A percentile compares a stretch with the other conserved stretches of the same genome.
phyloP scores from a whole-genome alignment of 1,139 yeast genomes.

The Meyerozyma carpophila region DNA sequence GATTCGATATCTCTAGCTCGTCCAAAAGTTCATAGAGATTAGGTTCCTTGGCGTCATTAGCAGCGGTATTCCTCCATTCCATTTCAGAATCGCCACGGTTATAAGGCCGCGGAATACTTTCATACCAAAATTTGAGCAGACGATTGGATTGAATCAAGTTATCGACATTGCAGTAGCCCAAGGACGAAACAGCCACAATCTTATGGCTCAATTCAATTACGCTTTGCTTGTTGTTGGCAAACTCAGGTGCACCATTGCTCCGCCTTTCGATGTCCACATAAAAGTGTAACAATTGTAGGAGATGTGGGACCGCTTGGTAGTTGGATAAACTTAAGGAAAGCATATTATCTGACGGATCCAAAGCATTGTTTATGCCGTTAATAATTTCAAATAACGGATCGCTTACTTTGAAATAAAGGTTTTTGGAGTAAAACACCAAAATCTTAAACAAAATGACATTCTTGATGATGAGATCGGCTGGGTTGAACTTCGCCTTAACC shows the following conservation, averaged over 20 bases:
- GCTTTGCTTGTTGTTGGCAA: background rate
- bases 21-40: background rate
- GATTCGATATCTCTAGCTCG: slow-evolving; percentile 1
- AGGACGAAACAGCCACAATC: background rate
- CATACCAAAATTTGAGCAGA: background rate
- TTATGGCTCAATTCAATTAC: background rate
- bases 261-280: slow-evolving; percentile 16
- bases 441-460: slow-evolving; percentile 26
- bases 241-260: background rate
- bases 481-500: slow-evolving; percentile 2
- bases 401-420: slow-evolving; percentile 10
- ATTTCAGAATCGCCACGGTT: background rate
- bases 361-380: slow-evolving; percentile 15
- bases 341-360: slow-evolving; percentile 18
- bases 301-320: slow-evolving; percentile 30
- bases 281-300: slow-evolving; percentile 29
- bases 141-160: slow-evolving; percentile 1
- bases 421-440: slow-evolving; percentile 23
- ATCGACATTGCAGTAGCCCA: slow-evolving; percentile 1
- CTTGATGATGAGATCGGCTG: slow-evolving; percentile 15
- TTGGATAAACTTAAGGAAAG: slow-evolving; percentile 29
- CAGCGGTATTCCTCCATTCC: background rate
- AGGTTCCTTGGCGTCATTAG: background rate
- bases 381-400: slow-evolving; percentile 19
- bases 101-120: background rate